phyloP scores from a whole-genome alignment of 2,329 filamentous ascomycete genomes.

The Colletotrichum tamarilloi region DNA sequence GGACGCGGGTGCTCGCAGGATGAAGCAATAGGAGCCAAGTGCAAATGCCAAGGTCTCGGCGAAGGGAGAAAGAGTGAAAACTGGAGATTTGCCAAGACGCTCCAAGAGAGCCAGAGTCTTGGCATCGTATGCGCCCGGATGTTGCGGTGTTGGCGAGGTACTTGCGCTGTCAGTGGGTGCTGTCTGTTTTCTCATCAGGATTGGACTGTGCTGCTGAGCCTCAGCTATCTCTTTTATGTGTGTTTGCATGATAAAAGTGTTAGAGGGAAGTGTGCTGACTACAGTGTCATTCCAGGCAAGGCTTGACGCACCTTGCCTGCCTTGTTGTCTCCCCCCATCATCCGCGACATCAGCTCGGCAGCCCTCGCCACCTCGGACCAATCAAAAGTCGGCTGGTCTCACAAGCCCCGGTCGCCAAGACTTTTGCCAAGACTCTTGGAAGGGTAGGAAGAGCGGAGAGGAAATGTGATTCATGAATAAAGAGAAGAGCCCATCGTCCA shows the following conservation, averaged over 20 bases:
- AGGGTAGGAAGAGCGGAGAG: conserved; percentile 35
- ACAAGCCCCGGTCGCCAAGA: conserved; percentile 31
- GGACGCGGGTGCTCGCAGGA: conserved; percentile 30
- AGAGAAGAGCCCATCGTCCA: conserved; percentile 31
- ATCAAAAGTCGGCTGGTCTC: conserved; percentile 16
- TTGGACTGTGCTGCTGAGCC: neutral
- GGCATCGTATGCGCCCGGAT: conserved; percentile 36
- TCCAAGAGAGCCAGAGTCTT: conserved; percentile 36
- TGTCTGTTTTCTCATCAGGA: neutral
- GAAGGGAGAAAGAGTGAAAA: conserved; percentile 28
- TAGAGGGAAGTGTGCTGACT: neutral
- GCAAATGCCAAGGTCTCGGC: conserved; percentile 30
- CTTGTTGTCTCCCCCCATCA: conserved; percentile 16
- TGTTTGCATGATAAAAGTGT: neutral
- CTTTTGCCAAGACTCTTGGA: conserved; percentile 32
- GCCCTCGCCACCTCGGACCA: conserved; percentile 24
- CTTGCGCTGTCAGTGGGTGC: neutral
- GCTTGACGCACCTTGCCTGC: neutral
- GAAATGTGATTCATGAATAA: conserved; percentile 37
- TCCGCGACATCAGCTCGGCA: conserved; percentile 32
- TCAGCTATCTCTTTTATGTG: neutral
- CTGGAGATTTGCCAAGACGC: conserved; percentile 34
- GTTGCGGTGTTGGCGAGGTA: conserved; percentile 32
- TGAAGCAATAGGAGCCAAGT: conserved; percentile 33
- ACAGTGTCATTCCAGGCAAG: neutral